Evolutionary conservation across 1,284 basidiomycete genomes (phyloP).

Genomic region (Leccinum pachyderme): DNA sequence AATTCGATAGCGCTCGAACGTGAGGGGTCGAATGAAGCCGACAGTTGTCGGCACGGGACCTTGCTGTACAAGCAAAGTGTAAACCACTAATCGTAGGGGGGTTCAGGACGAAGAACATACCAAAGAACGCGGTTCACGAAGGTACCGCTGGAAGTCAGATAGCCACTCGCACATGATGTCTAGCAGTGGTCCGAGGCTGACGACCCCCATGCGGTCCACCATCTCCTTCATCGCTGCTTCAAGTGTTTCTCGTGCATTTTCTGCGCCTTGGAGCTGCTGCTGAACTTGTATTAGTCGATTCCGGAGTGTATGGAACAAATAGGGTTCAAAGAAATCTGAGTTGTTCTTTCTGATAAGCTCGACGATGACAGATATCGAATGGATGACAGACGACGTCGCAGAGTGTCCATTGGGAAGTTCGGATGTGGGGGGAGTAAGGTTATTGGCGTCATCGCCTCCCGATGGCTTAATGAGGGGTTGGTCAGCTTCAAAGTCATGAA

Average conservation of each 20-base stretch:
- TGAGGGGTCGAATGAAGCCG: slow-evolving; percentile 76
- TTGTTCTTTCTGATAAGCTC: slow-evolving; percentile 99
- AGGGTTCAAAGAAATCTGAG: slow-evolving; percentile 98
- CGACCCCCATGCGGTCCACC: slow-evolving; percentile 89
- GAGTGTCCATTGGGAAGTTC: slow-evolving; percentile 68
- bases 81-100: slow-evolving; percentile 7
- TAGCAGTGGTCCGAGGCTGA: slow-evolving; percentile 86
- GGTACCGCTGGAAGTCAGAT: slow-evolving; percentile 68
- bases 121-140: slow-evolving; percentile 72
- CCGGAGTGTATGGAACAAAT: slow-evolving; percentile 93
- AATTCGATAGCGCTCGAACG: slow-evolving; percentile 95
- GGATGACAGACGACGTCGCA: slow-evolving; percentile 84
- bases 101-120: slow-evolving; percentile 43
- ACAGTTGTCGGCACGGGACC: slow-evolving; percentile 71
- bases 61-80: slow-evolving; percentile 38
- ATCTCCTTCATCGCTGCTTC: slow-evolving; percentile 85
- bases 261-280: slow-evolving; percentile 57
- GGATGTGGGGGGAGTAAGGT: slow-evolving; percentile 10
- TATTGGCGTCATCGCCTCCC: slow-evolving; percentile 11
- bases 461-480: slow-evolving; percentile 20
- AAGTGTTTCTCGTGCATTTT: slow-evolving; percentile 67
- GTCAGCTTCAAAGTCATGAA: slow-evolving; percentile 55
- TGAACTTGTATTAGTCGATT: slow-evolving; percentile 88
- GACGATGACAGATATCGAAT: slow-evolving; percentile 88
- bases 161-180: slow-evolving; percentile 76